Evolutionary conservation across 768 basidiomycete genomes (phyloP), one percentile per base, ranked within the genome.

Genomic region (Termitomyces sp.): DNA sequence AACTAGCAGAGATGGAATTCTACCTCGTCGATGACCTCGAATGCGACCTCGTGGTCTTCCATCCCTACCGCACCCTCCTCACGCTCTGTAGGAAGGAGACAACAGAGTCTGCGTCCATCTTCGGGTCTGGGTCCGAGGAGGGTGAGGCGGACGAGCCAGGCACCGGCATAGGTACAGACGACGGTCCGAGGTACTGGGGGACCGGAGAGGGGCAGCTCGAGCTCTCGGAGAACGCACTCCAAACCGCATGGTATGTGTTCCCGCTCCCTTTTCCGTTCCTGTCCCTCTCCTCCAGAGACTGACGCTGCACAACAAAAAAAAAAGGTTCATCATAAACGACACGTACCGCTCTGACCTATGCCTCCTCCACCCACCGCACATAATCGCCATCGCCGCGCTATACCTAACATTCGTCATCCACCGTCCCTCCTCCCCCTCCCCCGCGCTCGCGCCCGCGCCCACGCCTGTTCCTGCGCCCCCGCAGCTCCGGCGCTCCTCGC

Each of bases 1-100:
- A 93, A 67, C 77, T 99, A 14, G 97, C 95, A 4, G 97, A 99
- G 70, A 98, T 98, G 95, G 96, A 98, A 69, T 98, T 98, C 74
- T 98, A 96, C 74, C 85, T 98, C 10, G 87, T 99, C 24, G 93
- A 93, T 67, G 95, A 99, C 68, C 82, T 98, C 27, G 94, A 97
- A 69, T 98, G 96, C 65, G 93, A 98, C 71, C 76, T 99, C 43
- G 82, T 87, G 55, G 82, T 98, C 8, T 98, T 94, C 69, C 97
- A 98, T 69, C 96, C 97, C 0, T 99, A 99, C 72, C 86, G 94
- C 52, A 91, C 93, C 0, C 81, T 98, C 24, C 74, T 90, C 42
- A 77, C 88, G 1, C 76, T 97, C 18, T 90, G 89, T 64, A 87
- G 82, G 58, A 83, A 84, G 58, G 85, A 86, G 39, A 70, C 75